Conservation (phyloP, 345 rosid genomes). For the Geranium brycei region DNA sequence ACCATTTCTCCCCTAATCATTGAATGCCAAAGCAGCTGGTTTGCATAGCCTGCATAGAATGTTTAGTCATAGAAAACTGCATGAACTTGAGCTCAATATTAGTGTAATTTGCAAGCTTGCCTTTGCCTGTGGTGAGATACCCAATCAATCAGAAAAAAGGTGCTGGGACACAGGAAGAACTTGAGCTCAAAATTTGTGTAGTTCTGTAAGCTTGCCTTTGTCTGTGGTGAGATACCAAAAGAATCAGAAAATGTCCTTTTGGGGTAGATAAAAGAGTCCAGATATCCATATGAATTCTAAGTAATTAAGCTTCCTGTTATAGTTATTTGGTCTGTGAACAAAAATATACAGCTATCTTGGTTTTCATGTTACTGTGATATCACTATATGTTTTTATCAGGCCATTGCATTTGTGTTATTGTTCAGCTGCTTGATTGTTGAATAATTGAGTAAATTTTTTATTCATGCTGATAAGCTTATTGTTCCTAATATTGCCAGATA, state of each 20-base stretch:
- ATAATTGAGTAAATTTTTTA: not conserved
- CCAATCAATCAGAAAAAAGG: no score
- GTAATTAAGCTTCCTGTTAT: not conserved
- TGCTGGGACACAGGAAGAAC: not conserved
- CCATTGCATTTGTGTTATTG: not conserved
- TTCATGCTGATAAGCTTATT: slow-evolving; percentile 9
- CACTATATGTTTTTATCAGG: not conserved
- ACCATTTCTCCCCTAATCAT: not conserved
- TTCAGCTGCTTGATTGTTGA: not conserved
- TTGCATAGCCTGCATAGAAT: not conserved
- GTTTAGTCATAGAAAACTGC: not conserved
- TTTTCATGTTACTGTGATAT: no score
- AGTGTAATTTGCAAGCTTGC: no score
- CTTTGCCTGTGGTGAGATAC: no score
- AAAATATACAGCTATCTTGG: not conserved
- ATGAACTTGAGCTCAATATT: not conserved
- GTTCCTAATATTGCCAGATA: slow-evolving; percentile 42
- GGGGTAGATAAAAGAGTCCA: not conserved
- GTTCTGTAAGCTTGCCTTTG: no score
- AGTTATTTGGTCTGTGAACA: not conserved
- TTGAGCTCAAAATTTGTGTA: not conserved
- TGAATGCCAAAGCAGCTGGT: not conserved
- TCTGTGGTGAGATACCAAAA: no score
- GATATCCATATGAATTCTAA: not conserved
- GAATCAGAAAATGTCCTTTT: no score